phyloP scores from a whole-genome alignment of 805 yeast species.

The Candida pseudofarinosa region DNA sequence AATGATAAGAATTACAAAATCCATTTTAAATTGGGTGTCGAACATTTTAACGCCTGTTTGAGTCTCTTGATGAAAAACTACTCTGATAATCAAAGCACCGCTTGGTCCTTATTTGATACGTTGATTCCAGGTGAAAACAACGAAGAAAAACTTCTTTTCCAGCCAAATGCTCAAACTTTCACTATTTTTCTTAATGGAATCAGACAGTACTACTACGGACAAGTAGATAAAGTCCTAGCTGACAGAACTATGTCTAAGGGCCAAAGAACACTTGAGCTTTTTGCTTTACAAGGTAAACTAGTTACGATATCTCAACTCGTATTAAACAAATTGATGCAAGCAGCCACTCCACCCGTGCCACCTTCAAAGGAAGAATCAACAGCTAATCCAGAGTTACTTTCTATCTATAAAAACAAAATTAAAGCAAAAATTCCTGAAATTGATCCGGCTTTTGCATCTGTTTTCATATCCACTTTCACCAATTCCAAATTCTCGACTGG shows the following conservation, averaged over 20 bases:
- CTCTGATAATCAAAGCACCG: conserved; percentile 25
- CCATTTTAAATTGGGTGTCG: conserved; percentile 14
- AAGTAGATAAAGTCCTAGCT: conserved; percentile 12
- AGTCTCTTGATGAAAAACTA: conserved; percentile 32
- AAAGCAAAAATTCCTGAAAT: conserved; percentile 22
- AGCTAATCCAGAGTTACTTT: conserved; percentile 14
- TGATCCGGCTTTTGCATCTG: conserved; percentile 29
- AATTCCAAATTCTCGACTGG: conserved; percentile 27
- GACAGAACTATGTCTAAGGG: conserved; percentile 12
- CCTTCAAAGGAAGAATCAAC: conserved; percentile 24
- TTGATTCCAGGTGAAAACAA: conserved; percentile 15
- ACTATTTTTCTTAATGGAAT: conserved; percentile 37
- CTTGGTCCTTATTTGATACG: conserved; percentile 35
- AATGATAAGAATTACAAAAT: not conserved
- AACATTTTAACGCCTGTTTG: conserved; percentile 36
- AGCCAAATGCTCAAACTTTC: conserved; percentile 34
- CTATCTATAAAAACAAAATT: conserved; percentile 12
- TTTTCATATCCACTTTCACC: conserved; percentile 26
- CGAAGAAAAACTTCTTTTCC: conserved; percentile 10
- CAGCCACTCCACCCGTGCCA: conserved; percentile 32
- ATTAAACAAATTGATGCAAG: conserved; percentile 20
- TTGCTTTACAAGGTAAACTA: conserved; percentile 25
- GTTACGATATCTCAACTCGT: conserved; percentile 24
- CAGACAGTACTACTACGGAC: conserved; percentile 13
- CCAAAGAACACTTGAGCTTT: conserved; percentile 19